phyloP scores from a whole-genome alignment of 441 rosid species.

The Pelargonium myrrhifolium region DNA sequence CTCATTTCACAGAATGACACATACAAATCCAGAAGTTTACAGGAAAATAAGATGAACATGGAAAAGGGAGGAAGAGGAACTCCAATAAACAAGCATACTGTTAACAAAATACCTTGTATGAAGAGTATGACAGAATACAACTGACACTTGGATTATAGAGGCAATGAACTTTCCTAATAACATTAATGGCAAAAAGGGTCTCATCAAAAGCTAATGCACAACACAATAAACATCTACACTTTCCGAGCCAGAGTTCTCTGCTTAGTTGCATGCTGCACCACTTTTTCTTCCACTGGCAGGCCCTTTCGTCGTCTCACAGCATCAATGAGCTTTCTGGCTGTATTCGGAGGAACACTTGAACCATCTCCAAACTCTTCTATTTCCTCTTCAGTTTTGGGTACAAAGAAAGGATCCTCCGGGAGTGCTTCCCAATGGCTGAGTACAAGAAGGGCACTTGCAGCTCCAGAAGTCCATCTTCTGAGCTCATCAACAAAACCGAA shows the following conservation, averaged over 20 bases:
- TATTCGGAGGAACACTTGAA: conserved; percentile 77
- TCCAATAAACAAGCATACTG: too few relatives aligned
- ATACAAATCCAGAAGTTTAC: too few relatives aligned
- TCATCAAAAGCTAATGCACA: neutral
- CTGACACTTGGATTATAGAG: too few relatives aligned
- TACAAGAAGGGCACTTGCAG: conserved; percentile 80
- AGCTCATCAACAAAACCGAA: conserved; percentile 88
- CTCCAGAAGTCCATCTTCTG: conserved; percentile 79
- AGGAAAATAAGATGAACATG: too few relatives aligned
- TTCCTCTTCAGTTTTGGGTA: conserved; percentile 89
- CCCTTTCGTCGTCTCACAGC: conserved; percentile 81
- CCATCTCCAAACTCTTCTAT: conserved; percentile 84
- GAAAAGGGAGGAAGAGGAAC: too few relatives aligned
- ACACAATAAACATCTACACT: conserved; percentile 37
- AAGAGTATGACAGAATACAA: too few relatives aligned
- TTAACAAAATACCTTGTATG: too few relatives aligned
- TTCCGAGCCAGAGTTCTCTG: conserved; percentile 87
- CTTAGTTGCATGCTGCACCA: conserved; percentile 82
- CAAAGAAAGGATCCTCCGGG: conserved; percentile 83
- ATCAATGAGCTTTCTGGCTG: conserved; percentile 80
- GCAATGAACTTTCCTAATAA: too few relatives aligned
- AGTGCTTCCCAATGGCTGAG: conserved; percentile 93
- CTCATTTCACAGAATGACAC: too few relatives aligned
- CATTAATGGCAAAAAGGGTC: conserved; percentile 11
- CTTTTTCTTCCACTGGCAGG: conserved; percentile 83